These are phyloP conservation scores for Myriangium duriaei DNA, from an alignment of 2,329 filamentous ascomycete species.

Conservation along the genomic window DNA sequence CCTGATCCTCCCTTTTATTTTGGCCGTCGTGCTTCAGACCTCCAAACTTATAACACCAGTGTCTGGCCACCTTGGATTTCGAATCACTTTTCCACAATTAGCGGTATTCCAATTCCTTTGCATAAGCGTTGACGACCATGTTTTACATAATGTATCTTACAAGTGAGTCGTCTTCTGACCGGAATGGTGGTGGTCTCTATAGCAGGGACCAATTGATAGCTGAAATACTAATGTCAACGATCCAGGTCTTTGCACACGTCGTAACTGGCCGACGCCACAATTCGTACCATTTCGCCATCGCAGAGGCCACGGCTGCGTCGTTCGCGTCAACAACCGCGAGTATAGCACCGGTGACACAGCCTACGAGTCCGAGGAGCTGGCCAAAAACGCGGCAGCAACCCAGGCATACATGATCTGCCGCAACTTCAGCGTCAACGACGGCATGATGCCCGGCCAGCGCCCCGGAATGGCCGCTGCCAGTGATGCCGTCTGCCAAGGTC, in stretches of 20 bases:
- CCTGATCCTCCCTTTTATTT: too few relatives aligned
- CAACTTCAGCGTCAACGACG: constrained; percentile 93
- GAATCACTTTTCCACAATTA: too few relatives aligned
- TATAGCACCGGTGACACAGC: constrained; percentile 74
- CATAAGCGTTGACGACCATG: constrained; percentile 10
- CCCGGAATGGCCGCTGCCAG: constrained; percentile 33
- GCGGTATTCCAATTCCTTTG: too few relatives aligned
- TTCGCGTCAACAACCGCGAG: constrained; percentile 90
- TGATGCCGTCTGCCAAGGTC: constrained; percentile 42
- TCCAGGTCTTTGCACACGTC: constrained; percentile 80
- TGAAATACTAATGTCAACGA: neutral
- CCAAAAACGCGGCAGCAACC: constrained; percentile 88
- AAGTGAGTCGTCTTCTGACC: constrained; percentile 37
- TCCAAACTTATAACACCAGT: too few relatives aligned
- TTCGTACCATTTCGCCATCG: constrained; percentile 70
- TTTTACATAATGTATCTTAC: constrained; percentile 43
- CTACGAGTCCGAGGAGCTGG: constrained; percentile 69
- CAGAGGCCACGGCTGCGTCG: constrained; percentile 74
- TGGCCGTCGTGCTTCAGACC: too few relatives aligned
- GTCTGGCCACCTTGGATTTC: too few relatives aligned
- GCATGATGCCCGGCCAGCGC: constrained; percentile 57
- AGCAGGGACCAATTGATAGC: constrained; percentile 14
- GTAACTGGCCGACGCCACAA: constrained; percentile 81
- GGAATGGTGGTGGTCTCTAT: constrained; percentile 19
- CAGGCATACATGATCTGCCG: constrained; percentile 95